Evolutionary conservation across 768 basidiomycete species (phyloP).

Genomic region (Tricholoma matsutake): DNA sequence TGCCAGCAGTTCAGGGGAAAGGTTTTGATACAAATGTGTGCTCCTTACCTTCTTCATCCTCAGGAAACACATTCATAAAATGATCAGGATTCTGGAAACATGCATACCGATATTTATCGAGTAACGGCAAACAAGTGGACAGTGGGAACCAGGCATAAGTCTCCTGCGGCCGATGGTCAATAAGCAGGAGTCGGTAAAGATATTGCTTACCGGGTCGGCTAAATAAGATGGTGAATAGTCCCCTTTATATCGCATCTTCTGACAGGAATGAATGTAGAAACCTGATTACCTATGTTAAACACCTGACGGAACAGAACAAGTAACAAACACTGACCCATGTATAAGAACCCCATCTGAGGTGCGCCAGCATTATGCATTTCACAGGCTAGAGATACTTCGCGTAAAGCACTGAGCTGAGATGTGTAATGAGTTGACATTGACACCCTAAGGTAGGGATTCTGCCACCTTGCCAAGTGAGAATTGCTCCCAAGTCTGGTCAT

Average conservation of each 20-base stretch:
- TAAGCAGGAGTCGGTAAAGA: background rate
- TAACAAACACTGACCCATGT: constrained; percentile 67
- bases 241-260: constrained; percentile 95
- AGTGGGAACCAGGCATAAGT: constrained; percentile 77
- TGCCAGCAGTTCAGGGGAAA: background rate
- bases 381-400: constrained; percentile 70
- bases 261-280: constrained; percentile 89
- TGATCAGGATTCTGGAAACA: constrained; percentile 64
- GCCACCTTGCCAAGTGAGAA: constrained; percentile 76
- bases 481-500: constrained; percentile 65
- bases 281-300: constrained; percentile 44
- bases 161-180: constrained; percentile 44
- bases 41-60: constrained; percentile 14
- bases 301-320: background rate
- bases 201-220: constrained; percentile 70
- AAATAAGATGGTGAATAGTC: constrained; percentile 89
- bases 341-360: constrained; percentile 60
- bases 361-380: constrained; percentile 76
- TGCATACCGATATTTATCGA: constrained; percentile 68
- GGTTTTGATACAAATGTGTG: constrained; percentile 1
- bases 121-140: constrained; percentile 48
- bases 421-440: background rate
- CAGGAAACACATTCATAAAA: constrained; percentile 37
- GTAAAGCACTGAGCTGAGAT: constrained; percentile 76
- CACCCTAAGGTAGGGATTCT: background rate